phyloP scores from a whole-genome alignment of 805 yeast species.

The Candida caryicola region DNA sequence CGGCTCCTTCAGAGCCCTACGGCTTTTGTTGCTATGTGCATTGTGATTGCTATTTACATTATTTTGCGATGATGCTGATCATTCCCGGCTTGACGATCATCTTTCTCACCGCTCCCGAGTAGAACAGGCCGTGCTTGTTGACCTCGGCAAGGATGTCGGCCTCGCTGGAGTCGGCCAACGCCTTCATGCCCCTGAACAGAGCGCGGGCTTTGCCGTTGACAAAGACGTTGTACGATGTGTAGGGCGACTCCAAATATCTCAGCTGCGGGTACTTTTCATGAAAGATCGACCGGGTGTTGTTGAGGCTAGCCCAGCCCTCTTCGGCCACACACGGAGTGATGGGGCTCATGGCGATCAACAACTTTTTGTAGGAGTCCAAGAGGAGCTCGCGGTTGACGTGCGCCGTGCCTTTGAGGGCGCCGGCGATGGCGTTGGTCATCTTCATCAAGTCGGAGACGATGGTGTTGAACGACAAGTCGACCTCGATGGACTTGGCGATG shows the following conservation, averaged over 20 bases:
- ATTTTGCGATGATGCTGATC: slow-evolving; percentile 40
- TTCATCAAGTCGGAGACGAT: slow-evolving; percentile 90
- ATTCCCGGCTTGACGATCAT: slow-evolving; percentile 53
- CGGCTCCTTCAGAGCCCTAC: too few species aligned
- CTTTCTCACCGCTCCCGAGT: slow-evolving; percentile 44
- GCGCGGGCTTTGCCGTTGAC: slow-evolving; percentile 71
- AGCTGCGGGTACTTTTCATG: slow-evolving; percentile 63
- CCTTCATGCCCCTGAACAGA: slow-evolving; percentile 33
- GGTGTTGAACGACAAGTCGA: slow-evolving; percentile 69
- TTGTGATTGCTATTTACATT: slow-evolving; percentile 11
- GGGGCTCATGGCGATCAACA: slow-evolving; percentile 69
- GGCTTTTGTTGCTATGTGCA: slow-evolving; percentile 4
- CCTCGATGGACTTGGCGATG: slow-evolving; percentile 59
- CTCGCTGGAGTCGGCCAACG: slow-evolving; percentile 34
- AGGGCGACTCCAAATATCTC: slow-evolving; percentile 36
- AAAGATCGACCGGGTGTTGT: slow-evolving; percentile 50
- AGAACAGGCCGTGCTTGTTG: not conserved
- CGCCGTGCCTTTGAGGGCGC: slow-evolving; percentile 33
- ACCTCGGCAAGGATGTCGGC: slow-evolving; percentile 36
- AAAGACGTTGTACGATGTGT: slow-evolving; percentile 53
- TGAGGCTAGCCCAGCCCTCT: slow-evolving; percentile 67
- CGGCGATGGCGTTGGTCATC: slow-evolving; percentile 50
- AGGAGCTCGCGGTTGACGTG: slow-evolving; percentile 39
- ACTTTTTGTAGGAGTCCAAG: slow-evolving; percentile 47
- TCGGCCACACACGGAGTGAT: slow-evolving; percentile 80